These are phyloP conservation scores for Dryas octopetala DNA, from an alignment of 306 rosid genomes.

Conservation along the genomic window DNA sequence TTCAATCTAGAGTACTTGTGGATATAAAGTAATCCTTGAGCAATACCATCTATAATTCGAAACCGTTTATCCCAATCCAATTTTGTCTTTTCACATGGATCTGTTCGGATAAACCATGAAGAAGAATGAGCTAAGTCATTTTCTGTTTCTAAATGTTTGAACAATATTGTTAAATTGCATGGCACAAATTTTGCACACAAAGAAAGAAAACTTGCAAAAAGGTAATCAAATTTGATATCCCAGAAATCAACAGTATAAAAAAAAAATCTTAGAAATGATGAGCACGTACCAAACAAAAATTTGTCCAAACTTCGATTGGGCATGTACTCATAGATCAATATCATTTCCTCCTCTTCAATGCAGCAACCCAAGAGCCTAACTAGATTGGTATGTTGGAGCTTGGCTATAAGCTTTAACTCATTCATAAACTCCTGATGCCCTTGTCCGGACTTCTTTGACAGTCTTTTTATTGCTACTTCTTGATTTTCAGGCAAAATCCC, in stretches of 20 bases:
- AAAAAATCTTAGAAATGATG: neutral
- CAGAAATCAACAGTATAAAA: neutral
- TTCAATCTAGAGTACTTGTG: conserved; percentile 29
- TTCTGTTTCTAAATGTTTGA: neutral
- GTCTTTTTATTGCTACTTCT: conserved; percentile 48
- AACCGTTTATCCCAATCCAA: conserved; percentile 42
- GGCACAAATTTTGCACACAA: too few relatives aligned
- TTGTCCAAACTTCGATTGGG: too few relatives aligned
- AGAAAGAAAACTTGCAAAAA: neutral
- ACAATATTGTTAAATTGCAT: neutral
- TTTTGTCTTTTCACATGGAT: neutral
- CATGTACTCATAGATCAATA: too few relatives aligned
- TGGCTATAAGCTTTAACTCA: conserved; percentile 46
- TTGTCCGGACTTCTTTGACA: conserved; percentile 43
- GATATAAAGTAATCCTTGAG: conserved; percentile 25
- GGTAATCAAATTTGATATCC: neutral
- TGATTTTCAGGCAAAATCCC: conserved; percentile 35
- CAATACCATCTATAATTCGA: conserved; percentile 27
- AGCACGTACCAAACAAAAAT: conserved; percentile 42
- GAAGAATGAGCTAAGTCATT: neutral
- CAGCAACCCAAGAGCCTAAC: conserved; percentile 49
- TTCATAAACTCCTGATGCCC: conserved; percentile 52
- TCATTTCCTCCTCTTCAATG: conserved; percentile 23
- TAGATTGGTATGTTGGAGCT: conserved; percentile 51
- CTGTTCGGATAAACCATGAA: neutral